These are phyloP conservation scores for Colletotrichum somersetense DNA, from an alignment of 2,329 filamentous ascomycete genomes.

Conservation along the genomic window DNA sequence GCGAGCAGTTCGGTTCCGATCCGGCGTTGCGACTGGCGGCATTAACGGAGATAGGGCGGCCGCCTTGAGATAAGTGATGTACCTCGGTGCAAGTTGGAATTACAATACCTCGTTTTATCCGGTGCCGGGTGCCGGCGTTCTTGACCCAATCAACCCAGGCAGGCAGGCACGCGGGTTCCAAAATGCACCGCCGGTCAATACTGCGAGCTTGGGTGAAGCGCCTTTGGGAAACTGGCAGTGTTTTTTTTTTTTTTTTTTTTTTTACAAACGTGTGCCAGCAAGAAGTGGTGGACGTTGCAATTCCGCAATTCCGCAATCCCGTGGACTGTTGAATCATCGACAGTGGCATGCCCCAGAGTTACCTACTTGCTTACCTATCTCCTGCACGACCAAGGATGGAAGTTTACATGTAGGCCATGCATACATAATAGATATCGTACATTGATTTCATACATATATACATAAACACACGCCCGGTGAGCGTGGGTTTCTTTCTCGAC, in stretches of 20 bases:
- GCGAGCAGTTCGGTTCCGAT: conserved; percentile 17
- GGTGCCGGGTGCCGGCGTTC: too few relatives aligned
- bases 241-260: too few relatives aligned
- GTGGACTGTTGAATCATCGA: not conserved
- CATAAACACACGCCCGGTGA: not conserved
- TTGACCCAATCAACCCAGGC: too few relatives aligned
- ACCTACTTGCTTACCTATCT: not conserved
- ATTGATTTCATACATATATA: too few relatives aligned
- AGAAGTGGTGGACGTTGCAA: not conserved
- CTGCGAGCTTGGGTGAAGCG: too few relatives aligned
- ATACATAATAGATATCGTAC: too few relatives aligned
- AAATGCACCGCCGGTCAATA: too few relatives aligned
- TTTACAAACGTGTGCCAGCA: too few relatives aligned
- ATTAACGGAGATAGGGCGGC: conserved; percentile 14
- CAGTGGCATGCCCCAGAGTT: not conserved
- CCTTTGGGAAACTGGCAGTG: too few relatives aligned
- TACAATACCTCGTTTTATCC: not conserved
- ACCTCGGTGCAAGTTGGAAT: not conserved
- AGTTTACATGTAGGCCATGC: too few relatives aligned
- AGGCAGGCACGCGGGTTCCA: too few relatives aligned
- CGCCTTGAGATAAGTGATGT: not conserved
- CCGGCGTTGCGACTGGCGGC: not conserved
- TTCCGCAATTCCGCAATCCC: not conserved
- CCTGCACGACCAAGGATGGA: not conserved
- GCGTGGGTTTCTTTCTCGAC: not conserved